phyloP scores from a whole-genome alignment of 257 asterid genomes.

The Solanum chiquidenum region DNA sequence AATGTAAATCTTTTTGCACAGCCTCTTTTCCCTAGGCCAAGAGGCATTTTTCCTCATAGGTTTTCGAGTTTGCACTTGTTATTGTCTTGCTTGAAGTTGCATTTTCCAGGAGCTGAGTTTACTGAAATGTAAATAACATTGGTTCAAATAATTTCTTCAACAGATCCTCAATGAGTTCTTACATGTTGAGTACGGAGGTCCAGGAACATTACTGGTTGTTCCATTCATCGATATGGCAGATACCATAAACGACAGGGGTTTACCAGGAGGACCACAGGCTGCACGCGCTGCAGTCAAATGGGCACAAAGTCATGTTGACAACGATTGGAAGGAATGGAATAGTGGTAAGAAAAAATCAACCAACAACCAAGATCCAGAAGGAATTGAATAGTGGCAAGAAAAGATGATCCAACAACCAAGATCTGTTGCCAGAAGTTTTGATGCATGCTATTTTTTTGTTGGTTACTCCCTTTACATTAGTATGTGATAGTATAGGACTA shows the following conservation, averaged over 20 bases:
- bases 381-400: conserved; percentile 36
- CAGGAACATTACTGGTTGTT: conserved; percentile 70
- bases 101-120: not conserved
- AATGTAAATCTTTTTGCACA: not conserved
- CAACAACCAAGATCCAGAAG: not conserved
- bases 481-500: not conserved
- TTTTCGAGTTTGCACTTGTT: not conserved
- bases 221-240: conserved; percentile 92
- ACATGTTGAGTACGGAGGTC: conserved; percentile 86
- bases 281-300: conserved; percentile 87
- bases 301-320: conserved; percentile 76
- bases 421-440: not conserved
- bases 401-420: not conserved
- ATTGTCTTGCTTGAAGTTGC: not conserved
- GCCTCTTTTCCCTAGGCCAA: not conserved
- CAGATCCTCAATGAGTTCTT: conserved; percentile 69
- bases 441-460: not conserved
- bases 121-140: not conserved
- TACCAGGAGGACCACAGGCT: conserved; percentile 93
- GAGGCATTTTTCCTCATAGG: not conserved
- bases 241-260: conserved; percentile 62
- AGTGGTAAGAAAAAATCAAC: not conserved
- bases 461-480: not conserved
- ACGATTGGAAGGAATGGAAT: conserved; percentile 84
- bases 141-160: not conserved